These are phyloP conservation scores for Pleurotus ostreatus DNA, from an alignment of 768 basidiomycete species.

Conservation along the genomic window DNA sequence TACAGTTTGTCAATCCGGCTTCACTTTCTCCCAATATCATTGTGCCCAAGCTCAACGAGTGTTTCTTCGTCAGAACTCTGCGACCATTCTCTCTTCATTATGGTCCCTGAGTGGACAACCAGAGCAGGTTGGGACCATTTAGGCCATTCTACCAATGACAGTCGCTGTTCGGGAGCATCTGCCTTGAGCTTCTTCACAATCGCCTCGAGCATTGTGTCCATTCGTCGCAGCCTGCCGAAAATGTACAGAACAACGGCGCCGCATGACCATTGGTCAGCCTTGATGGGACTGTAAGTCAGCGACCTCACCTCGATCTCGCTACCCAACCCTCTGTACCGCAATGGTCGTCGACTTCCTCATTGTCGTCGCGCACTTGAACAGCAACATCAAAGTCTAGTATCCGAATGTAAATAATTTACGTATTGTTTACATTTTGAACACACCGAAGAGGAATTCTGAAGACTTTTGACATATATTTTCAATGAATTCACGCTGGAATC, in stretches of 20 bases:
- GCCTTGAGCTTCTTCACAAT: conserved; percentile 1
- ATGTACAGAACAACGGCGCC: conserved; percentile 8
- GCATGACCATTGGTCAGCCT: conserved; percentile 11
- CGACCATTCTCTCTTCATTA: no score
- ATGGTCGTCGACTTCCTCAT: neutral
- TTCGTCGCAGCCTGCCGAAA: neutral
- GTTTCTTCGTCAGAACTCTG: no score
- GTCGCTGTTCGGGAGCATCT: neutral
- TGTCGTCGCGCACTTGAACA: conserved; percentile 2
- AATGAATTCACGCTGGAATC: no score
- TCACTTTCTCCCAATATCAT: no score
- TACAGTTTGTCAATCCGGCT: no score
- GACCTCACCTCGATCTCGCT: conserved; percentile 8
- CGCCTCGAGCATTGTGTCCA: neutral
- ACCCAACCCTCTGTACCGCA: conserved; percentile 8
- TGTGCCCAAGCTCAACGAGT: no score
- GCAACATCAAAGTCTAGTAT: conserved; percentile 8
- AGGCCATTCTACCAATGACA: conserved; percentile 1
- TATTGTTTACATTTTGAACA: no score
- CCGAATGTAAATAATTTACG: no score
- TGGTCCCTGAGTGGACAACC: no score
- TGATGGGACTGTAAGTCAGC: conserved; percentile 9
- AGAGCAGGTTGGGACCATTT: neutral
- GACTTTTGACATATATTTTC: no score
- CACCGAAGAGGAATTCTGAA: no score